A percentile compares a stretch with the other conserved stretches of the same genome.
Conservation (phyloP, 192 early-diverging fungal species). For the Backusella liffmaniae region DNA sequence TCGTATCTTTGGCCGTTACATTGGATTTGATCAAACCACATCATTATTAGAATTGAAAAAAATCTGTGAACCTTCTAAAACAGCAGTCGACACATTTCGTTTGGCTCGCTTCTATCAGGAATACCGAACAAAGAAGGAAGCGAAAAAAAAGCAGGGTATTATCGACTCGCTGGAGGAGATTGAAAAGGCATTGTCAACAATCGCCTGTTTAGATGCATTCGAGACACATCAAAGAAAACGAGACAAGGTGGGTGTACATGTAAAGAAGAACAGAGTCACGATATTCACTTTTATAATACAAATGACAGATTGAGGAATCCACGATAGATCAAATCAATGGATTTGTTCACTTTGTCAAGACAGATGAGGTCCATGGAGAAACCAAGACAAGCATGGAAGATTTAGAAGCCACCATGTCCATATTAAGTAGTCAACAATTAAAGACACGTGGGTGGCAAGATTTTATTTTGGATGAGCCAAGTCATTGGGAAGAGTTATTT, state of each 20-base stretch:
- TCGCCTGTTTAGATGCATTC: background rate
- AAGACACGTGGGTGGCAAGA: slow-evolving; percentile 1
- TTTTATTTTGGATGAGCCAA: background rate
- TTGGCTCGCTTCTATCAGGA: slow-evolving; percentile 3
- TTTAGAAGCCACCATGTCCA: slow-evolving; percentile 1
- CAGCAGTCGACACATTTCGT: slow-evolving; percentile 2
- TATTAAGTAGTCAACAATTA: background rate
- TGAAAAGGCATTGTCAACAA: background rate
- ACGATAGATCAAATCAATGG: background rate
- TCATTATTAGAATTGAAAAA: slow-evolving; percentile 5
- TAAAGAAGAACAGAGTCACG: background rate
- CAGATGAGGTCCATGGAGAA: background rate
- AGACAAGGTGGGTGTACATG: background rate
- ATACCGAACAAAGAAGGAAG: background rate
- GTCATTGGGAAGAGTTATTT: slow-evolving; percentile 6
- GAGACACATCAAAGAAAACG: background rate
- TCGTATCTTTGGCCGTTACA: slow-evolving; percentile 1
- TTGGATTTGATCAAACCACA: slow-evolving; percentile 14
- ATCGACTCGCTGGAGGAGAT: background rate
- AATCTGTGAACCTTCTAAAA: background rate
- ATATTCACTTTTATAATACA: background rate
- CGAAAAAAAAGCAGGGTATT: background rate
- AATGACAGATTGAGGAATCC: background rate
- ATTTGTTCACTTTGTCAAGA: background rate
- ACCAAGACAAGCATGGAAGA: background rate